phyloP scores from a whole-genome alignment of 2,329 filamentous ascomycete species.

The Bipolaris victoriae region DNA sequence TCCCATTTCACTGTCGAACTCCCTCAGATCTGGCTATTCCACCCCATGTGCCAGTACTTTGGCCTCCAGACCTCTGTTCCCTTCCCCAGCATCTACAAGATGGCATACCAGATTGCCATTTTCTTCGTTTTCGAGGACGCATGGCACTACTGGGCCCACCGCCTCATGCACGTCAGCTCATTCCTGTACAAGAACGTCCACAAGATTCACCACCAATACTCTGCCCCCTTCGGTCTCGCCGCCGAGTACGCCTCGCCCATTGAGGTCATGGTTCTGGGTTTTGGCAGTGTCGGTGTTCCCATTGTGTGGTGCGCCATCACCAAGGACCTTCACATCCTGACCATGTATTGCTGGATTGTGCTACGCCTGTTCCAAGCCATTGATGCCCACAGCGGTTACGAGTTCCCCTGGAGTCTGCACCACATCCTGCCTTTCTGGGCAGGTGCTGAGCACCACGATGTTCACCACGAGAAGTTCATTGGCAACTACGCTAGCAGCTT shows the following conservation, averaged over 20 bases:
- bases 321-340: conserved; percentile 88
- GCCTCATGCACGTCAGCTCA: conserved; percentile 88
- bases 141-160: conserved; percentile 98
- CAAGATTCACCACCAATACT: conserved; percentile 99
- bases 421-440: conserved; percentile 98
- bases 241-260: conserved; percentile 98
- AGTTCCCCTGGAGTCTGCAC: conserved; percentile 96
- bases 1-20: conserved; percentile 98
- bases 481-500: conserved; percentile 98
- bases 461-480: conserved; percentile 98
- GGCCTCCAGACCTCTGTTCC: conserved; percentile 88
- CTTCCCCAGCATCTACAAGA: conserved; percentile 84
- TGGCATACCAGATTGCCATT: conserved; percentile 87
- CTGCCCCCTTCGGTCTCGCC: conserved; percentile 92
- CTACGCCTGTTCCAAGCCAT: conserved; percentile 95
- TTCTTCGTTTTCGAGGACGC: conserved; percentile 97
- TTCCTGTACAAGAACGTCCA: conserved; percentile 91
- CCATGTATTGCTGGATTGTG: conserved; percentile 97
- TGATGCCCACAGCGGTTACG: conserved; percentile 96
- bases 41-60: conserved; percentile 91
- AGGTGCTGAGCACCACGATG: conserved; percentile 93
- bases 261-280: conserved; percentile 91
- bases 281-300: conserved; percentile 82
- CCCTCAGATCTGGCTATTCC: conserved; percentile 98
- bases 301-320: conserved; percentile 84